phyloP scores from a whole-genome alignment of 768 basidiomycete species.

The Lentinula guzmanii region DNA sequence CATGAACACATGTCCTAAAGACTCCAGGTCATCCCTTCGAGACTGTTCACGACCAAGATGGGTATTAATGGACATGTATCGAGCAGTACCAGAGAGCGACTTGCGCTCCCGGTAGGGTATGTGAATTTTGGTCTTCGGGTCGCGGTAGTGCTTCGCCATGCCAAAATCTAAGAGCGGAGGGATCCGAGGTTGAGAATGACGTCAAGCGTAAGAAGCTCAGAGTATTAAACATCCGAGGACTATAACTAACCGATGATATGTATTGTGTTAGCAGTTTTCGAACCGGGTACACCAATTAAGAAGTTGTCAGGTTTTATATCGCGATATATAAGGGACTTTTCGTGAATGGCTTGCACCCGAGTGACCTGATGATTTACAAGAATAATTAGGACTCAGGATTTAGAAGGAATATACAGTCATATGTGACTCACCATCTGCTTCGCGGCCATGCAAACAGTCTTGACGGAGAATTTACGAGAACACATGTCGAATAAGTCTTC shows the following conservation, averaged over 20 bases:
- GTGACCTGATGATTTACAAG: conserved; percentile 56
- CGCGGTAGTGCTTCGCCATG: conserved; percentile 99
- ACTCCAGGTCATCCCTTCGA: conserved; percentile 93
- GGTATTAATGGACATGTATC: conserved; percentile 99
- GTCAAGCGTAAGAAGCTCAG: background rate
- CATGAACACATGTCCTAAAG: conserved; percentile 98
- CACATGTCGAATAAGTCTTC: conserved; percentile 99
- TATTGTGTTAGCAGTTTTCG: conserved; percentile 83
- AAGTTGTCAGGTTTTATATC: conserved; percentile 99
- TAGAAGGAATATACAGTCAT: background rate
- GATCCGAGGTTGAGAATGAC: background rate
- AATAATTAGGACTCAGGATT: background rate
- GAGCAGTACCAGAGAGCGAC: conserved; percentile 91
- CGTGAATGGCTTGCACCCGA: conserved; percentile 95
- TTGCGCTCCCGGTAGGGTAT: conserved; percentile 99
- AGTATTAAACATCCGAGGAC: background rate
- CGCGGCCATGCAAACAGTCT: conserved; percentile 98
- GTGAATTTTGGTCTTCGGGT: conserved; percentile 95
- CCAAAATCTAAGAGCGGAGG: conserved; percentile 69
- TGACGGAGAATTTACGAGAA: conserved; percentile 93
- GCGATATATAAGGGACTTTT: conserved; percentile 96
- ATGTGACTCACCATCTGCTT: conserved; percentile 85
- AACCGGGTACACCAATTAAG: conserved; percentile 88
- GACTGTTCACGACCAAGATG: conserved; percentile 95
- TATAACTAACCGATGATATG: conserved; percentile 73